Base-by-base conservation (phyloP, 2,329 filamentous ascomycete genomes). In the Plenodomus lindquistii region DNA sequence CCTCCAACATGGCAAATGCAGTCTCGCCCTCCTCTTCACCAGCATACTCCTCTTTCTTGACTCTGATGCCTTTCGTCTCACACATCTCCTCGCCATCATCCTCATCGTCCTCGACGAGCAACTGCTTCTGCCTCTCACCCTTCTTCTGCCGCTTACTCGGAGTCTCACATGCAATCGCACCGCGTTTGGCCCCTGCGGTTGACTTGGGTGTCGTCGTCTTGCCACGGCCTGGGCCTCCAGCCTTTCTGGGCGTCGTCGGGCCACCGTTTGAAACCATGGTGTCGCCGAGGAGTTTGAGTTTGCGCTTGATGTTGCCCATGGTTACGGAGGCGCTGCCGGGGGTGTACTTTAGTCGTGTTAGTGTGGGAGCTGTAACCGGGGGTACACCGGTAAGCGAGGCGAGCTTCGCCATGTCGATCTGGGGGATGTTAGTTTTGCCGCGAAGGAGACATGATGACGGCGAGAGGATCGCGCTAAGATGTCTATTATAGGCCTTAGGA, bases 231-330 rank as follows among this genome's bases (percentile, higher is more conserved):
- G 37, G 22, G 18, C 40, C 38, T 20, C 43, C 35, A 1, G 42
- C 4, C 38, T 64, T 64, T 55, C 60, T 70, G 35, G 65, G 63
- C 1, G 63, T 64, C 2, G 38, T 40, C 16, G 9, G 18, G 15
- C 21, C 0, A 11, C 37, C 21, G 38, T 37, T 37, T n/a, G 18
- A 44, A 7, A 48, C 29, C 10, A 29, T 13, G 1, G 37, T 38
- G 13, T 50, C 48, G n/a, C 55, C 61, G 20, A 53, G 53, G 2
- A 19, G 9, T 20, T 58, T 66, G 39, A 71, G 48, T 46, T 72
- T 71, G 20, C 55, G 54, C 46, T 66, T 70, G 47, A 72, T 61
- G 4, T 63, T 69, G 44, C 63, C 60, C 2, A 72, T 42, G 19
- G 60, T 72, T 21, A 67, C 59, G 40, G 40, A 24, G 7, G 68